These are phyloP conservation scores for Acrocalymma vagum DNA, from an alignment of 2,329 filamentous ascomycete species.

Conservation along the genomic window DNA sequence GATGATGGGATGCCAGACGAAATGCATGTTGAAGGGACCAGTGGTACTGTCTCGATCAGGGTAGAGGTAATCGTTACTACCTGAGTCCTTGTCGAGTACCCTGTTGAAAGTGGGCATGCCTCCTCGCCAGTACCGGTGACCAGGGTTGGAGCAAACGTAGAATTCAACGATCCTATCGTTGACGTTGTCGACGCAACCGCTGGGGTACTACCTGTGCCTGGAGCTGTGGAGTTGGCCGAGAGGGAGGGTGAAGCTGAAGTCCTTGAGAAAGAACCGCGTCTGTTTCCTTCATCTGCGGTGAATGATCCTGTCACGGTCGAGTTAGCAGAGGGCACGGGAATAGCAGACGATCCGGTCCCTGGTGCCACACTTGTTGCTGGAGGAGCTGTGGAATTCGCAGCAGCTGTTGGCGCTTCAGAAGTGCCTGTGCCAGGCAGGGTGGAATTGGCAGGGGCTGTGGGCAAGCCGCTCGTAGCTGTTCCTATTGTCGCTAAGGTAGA, in stretches of 20 bases:
- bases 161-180: too few species aligned
- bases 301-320: too few species aligned
- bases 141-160: neutral
- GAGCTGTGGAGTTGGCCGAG: too few species aligned
- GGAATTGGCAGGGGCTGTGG: conserved; percentile 9
- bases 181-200: too few species aligned
- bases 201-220: too few species aligned
- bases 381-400: conserved; percentile 2
- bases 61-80: conserved; percentile 18
- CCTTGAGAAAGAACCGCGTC: too few species aligned
- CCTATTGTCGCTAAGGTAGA: conserved; percentile 7
- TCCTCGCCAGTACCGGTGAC: conserved; percentile 3
- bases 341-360: neutral
- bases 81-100: conserved; percentile 17
- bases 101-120: conserved; percentile 22
- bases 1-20: conserved; percentile 2
- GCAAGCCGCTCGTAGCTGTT: neutral
- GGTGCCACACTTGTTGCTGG: too few species aligned
- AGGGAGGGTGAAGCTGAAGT: neutral
- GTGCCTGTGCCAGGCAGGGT: neutral
- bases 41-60: conserved; percentile 13
- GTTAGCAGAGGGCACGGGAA: conserved; percentile 10
- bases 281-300: too few species aligned
- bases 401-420: conserved; percentile 1
- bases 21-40: conserved; percentile 10